Evolutionary conservation across 202 grass and related monocot species (phyloP).

Genomic region (Tripidium arundinaceum): DNA sequence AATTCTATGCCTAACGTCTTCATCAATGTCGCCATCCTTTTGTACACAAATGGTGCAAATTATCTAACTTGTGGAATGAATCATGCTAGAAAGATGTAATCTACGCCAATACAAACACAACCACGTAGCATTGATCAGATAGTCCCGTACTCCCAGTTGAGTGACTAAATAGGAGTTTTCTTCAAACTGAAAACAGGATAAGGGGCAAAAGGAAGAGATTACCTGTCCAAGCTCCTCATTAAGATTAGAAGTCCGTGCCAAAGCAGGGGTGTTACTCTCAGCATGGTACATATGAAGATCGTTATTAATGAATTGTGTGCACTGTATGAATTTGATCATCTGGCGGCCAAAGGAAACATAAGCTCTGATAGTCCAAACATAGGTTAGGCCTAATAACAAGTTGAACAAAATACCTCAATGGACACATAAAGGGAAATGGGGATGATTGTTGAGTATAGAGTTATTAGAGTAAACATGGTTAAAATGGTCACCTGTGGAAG

Average conservation of each 20-base stretch:
- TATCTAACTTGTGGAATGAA: neutral
- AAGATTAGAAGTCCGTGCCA: constrained; percentile 94
- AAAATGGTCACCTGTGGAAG: constrained; percentile 81
- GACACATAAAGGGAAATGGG: constrained; percentile 99
- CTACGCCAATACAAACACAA: neutral
- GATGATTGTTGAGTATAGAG: constrained; percentile 97
- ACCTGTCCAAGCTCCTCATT: constrained; percentile 99
- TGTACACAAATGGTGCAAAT: neutral
- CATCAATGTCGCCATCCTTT: no score
- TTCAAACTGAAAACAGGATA: neutral
- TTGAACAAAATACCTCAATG: constrained; percentile 71
- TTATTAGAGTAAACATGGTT: constrained; percentile 99
- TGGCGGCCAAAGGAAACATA: constrained; percentile 44
- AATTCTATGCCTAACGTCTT: no score
- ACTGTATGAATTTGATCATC: constrained; percentile 99
- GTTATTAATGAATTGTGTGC: constrained; percentile 94
- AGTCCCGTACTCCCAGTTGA: neutral
- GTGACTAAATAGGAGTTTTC: neutral
- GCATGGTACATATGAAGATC: constrained; percentile 98
- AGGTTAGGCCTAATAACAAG: constrained; percentile 24
- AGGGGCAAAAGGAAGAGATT: constrained; percentile 10
- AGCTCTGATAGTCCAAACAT: constrained; percentile 19
- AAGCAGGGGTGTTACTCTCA: constrained; percentile 84
- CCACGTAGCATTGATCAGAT: neutral
- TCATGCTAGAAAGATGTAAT: neutral